Base-by-base conservation (phyloP, 2,329 filamentous ascomycete species). In the Arthroderma uncinatum region DNA sequence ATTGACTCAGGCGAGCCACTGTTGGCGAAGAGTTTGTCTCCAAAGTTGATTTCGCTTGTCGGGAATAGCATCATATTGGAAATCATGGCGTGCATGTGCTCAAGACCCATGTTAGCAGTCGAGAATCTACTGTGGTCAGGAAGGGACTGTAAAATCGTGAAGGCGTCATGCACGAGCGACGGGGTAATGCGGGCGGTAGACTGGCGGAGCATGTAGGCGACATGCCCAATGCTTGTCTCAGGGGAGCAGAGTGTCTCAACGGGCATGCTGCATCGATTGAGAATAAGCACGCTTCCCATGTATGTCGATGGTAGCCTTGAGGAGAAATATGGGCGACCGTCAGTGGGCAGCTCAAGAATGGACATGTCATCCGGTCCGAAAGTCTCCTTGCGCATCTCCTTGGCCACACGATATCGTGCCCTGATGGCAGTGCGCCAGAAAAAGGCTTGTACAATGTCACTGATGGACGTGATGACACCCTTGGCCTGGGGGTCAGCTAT, bases 401-500 rank as follows among this genome's bases (percentile, higher is more conserved):
- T 54, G 12, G 53, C 53, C 8, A 54, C 53, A 16, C 53, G 53
- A 23, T 54, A 54, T 54, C 53, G 28, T 19, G 53, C 53, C 25
- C 53, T 54, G 21, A 54, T 54, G 34, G 53, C 53, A 37, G 53
- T 42, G 33, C 53, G 34, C 53, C 53, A 54, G 53, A 54, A 54
- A 16, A 54, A 54, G 10, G 53, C 53, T 34, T 54, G 53, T 14
- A 54, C 34, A 16, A 54, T 54, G 25, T 54, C 53, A 9, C 53
- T 54, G n/a, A 54, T 54, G 14, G 53, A 54, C 1, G 30, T 36
- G 10, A 54, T 37, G 10, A 48, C 44, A 9, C 53, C 53, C 39
- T 54, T 54, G 12, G 53, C 28, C 28, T 54, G 16, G 16, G 53
- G 53, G 19, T 54, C 53, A 14, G 53, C 28, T 10, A 54, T 54